phyloP scores from a whole-genome alignment of 163 green algal genomes.

The Scenedesmus sp. region DNA sequence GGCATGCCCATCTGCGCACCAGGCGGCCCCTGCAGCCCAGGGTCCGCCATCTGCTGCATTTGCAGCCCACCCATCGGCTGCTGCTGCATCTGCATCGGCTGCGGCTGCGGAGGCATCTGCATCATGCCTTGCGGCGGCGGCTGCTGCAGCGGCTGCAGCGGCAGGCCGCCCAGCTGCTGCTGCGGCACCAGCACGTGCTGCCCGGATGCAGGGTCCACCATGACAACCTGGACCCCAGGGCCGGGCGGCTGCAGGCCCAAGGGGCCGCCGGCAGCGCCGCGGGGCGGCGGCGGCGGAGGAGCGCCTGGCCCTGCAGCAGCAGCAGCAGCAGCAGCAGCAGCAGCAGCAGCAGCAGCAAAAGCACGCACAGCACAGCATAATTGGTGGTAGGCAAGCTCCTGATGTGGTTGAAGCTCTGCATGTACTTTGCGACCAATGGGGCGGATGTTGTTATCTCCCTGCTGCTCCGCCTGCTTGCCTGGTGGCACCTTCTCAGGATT shows the following conservation, averaged over 20 bases:
- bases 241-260: slow-evolving; percentile 22
- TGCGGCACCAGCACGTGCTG: slow-evolving; percentile 40
- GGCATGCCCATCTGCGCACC: slow-evolving; percentile 5
- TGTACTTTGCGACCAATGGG: no score
- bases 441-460: no score
- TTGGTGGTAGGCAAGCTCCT: not conserved
- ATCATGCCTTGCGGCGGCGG: slow-evolving; percentile 30
- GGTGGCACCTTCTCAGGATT: no score
- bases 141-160: slow-evolving; percentile 34
- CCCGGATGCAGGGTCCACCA: slow-evolving; percentile 32
- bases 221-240: slow-evolving; percentile 23
- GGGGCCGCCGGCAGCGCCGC: not conserved
- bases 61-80: slow-evolving; percentile 3
- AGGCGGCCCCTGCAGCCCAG: not conserved
- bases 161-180: slow-evolving; percentile 27
- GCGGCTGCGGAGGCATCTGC: slow-evolving; percentile 38
- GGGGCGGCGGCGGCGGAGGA: not conserved
- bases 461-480: no score
- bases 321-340: not conserved
- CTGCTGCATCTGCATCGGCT: slow-evolving; percentile 8
- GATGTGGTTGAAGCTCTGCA: not conserved
- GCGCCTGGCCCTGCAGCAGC: not conserved
- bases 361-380: not conserved
- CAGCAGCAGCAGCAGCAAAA: not conserved
- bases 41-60: slow-evolving; percentile 24